Evolutionary conservation across 2,329 filamentous ascomycete species (phyloP).

Genomic region (Sphaceloma murrayae): DNA sequence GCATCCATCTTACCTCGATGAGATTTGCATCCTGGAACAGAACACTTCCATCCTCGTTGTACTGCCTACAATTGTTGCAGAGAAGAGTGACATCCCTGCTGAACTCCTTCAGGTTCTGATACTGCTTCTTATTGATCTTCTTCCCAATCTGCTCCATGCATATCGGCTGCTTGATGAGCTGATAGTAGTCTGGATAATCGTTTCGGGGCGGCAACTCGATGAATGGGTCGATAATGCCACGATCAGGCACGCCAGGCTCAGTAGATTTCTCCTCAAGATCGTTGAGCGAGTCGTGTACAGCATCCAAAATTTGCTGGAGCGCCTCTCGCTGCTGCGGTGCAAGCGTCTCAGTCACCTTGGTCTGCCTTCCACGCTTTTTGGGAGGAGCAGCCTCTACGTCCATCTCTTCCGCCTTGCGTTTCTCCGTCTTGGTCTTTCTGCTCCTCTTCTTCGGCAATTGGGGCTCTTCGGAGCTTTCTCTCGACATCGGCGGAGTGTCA

Average conservation of each 20-base stretch:
- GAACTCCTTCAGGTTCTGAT: conserved; percentile 71
- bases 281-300: conserved; percentile 71
- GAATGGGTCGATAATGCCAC: conserved; percentile 87
- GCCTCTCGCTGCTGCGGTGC: conserved; percentile 59
- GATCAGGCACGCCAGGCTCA: conserved; percentile 49
- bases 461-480: conserved; percentile 72
- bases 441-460: conserved; percentile 60
- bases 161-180: conserved; percentile 85
- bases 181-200: conserved; percentile 89
- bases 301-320: conserved; percentile 71
- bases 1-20: conserved; percentile 63
- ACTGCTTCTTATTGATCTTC: conserved; percentile 94
- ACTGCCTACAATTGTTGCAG: conserved; percentile 84
- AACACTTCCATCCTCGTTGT: conserved; percentile 91
- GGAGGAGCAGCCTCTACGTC: conserved; percentile 67
- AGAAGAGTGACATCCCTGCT: conserved; percentile 72
- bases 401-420: conserved; percentile 76
- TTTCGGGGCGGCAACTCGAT: conserved; percentile 81
- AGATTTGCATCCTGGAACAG: conserved; percentile 85
- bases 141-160: conserved; percentile 92
- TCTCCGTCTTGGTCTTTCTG: conserved; percentile 69
- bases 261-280: conserved; percentile 69
- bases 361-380: conserved; percentile 63
- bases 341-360: conserved; percentile 58
- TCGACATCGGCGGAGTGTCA: conserved; percentile 70